Evolutionary conservation across 2,329 filamentous ascomycete genomes (phyloP), one percentile per base, ranked within the genome.

Genomic region (Aspergillus terreus): DNA sequence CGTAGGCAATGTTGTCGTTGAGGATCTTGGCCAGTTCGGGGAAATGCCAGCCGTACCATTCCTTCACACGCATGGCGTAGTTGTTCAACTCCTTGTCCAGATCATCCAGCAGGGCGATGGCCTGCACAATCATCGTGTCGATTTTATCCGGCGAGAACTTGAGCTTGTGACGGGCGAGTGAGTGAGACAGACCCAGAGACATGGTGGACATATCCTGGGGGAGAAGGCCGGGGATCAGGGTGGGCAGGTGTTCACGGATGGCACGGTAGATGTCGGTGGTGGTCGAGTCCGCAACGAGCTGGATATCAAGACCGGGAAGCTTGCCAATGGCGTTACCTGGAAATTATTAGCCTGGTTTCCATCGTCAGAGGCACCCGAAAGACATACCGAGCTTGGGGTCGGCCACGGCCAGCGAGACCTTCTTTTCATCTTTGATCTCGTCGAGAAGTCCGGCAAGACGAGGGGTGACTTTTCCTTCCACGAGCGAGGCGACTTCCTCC

Each of bases 41-140:
- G 79, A 97, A 99, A 76, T 97, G 94, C 94, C 94, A 99, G 66
- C 94, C 94, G 71, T 99, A 99, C 94, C 94, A 99, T 75, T 99
- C 94, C 84, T 97, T 97, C 56, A 96, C 91, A 72, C 94, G 83
- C 94, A 99, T 99, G 59, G 94, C 92, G 70, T 96, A 97, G 63
- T 90, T 94, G 79, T 99, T 99, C 58, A 99, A 80, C 76, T 99
- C 94, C 81, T 99, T 99, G 79, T 99, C 94, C 56, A 99, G 79
- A 59, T 99, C 94, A 70, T 99, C 94, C 44, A 99, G 81, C 47
- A 96, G 83, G 58, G 88, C 87, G 69, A 99, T 94, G 51, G 92
- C 92, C 77, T 99, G 94, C 52, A 99, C 92, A 68, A 99, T 96
- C 94, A 99, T 99, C 47, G 94, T 94, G 71, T 99, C 94, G 62